Conservation (phyloP, 2,329 filamentous ascomycete species). For the Calonectria pseudoturangicola region DNA sequence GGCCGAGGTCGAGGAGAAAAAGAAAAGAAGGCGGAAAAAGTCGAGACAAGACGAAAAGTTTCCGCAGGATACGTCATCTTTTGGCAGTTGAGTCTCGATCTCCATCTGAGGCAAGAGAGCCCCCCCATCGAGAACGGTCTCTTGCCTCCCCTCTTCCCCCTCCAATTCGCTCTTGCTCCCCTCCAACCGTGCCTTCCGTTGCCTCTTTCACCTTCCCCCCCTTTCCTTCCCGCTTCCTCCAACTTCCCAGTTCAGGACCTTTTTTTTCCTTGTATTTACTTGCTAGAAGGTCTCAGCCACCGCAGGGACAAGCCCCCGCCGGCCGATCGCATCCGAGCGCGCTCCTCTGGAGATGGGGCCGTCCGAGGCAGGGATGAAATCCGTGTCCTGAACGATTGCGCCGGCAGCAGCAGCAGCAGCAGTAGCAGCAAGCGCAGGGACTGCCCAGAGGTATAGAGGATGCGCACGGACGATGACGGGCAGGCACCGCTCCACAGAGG, state of each 20-base stretch:
- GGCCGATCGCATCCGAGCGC: conserved; percentile 20
- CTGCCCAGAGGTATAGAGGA: too few species aligned
- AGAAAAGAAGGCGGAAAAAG: not conserved
- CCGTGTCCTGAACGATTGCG: not conserved
- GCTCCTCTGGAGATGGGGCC: not conserved
- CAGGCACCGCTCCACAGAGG: too few species aligned
- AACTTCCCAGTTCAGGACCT: too few species aligned
- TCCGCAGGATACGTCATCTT: not conserved
- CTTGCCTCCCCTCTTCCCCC: too few species aligned
- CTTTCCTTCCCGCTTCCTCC: too few species aligned
- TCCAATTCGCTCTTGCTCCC: too few species aligned
- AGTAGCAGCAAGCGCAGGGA: too few species aligned
- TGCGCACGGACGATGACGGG: too few species aligned
- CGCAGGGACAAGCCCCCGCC: not conserved
- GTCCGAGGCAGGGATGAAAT: not conserved
- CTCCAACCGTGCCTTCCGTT: too few species aligned
- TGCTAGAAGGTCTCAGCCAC: conserved; percentile 7
- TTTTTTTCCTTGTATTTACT: too few species aligned
- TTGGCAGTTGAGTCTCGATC: not conserved
- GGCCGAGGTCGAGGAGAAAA: not conserved
- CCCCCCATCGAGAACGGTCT: not conserved
- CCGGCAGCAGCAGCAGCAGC: too few species aligned
- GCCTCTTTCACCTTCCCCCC: too few species aligned
- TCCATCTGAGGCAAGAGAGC: not conserved
- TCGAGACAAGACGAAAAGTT: not conserved